Percentiles rank a stretch among this genome's conserved stretches.
Conservation (phyloP, 2,329 filamentous ascomycete genomes). For the Chaetomium strumarium region DNA sequence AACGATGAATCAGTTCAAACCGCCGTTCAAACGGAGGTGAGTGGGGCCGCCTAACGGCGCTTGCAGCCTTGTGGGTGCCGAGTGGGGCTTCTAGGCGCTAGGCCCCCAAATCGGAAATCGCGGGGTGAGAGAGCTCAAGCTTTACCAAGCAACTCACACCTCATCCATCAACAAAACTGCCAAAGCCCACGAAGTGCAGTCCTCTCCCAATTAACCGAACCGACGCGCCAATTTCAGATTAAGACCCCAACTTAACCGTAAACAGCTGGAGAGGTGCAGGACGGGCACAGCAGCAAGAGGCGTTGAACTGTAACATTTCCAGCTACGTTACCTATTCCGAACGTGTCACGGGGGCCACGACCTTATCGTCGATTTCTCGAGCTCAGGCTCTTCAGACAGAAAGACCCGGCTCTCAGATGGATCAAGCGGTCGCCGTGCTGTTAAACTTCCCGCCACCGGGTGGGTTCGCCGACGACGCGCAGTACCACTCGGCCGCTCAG, state of each 20-base stretch:
- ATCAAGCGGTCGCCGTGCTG: slow-evolving; percentile 34
- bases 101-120: too few relatives aligned
- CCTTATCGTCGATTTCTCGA: neutral
- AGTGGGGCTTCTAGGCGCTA: slow-evolving; percentile 16
- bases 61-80: slow-evolving; percentile 7
- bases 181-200: neutral
- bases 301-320: too few relatives aligned
- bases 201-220: neutral
- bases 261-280: neutral
- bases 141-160: neutral
- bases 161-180: neutral
- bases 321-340: too few relatives aligned
- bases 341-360: neutral
- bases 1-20: too few relatives aligned
- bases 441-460: slow-evolving; percentile 37
- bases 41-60: neutral
- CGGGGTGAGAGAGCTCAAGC: slow-evolving; percentile 12
- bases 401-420: slow-evolving; percentile 28
- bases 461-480: slow-evolving; percentile 27
- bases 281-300: neutral
- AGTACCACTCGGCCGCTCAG: slow-evolving; percentile 37
- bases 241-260: neutral
- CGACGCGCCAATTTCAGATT: neutral
- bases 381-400: neutral
- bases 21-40: neutral